phyloP scores from a whole-genome alignment of 495 filamentous ascomycete species.

The Hypoxylon intermedium region DNA sequence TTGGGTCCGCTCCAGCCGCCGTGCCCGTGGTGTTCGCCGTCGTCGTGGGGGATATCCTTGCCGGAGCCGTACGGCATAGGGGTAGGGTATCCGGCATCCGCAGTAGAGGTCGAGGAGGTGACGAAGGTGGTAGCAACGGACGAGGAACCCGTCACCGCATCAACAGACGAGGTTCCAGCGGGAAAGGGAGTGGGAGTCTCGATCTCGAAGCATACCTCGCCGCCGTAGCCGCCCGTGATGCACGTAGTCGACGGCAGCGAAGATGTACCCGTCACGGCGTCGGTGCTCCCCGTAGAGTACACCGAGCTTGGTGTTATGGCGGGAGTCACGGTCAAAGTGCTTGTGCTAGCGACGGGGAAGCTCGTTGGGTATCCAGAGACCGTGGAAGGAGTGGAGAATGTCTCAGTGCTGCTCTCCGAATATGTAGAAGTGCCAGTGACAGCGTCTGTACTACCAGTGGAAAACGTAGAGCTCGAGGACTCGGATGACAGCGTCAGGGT shows the following conservation, averaged over 20 bases:
- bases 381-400: constrained; percentile 19
- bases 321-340: constrained; percentile 5
- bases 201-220: constrained; percentile 21
- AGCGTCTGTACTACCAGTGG: constrained; percentile 11
- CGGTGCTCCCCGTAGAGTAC: constrained; percentile 21
- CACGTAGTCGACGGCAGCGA: constrained; percentile 13
- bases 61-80: background rate
- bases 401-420: constrained; percentile 19
- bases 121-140: constrained; percentile 17
- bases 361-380: constrained; percentile 22
- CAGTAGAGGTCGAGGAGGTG: constrained; percentile 11
- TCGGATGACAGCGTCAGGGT: background rate
- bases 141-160: constrained; percentile 18
- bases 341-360: constrained; percentile 1
- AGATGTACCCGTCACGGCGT: constrained; percentile 26
- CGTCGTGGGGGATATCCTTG: background rate
- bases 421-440: background rate
- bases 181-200: background rate
- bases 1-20: constrained; percentile 12
- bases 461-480: constrained; percentile 4
- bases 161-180: constrained; percentile 3
- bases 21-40: background rate
- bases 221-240: constrained; percentile 27
- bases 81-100: constrained; percentile 18
- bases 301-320: background rate